Conservation (phyloP, 306 rosid species). For the Cercis canadensis region DNA sequence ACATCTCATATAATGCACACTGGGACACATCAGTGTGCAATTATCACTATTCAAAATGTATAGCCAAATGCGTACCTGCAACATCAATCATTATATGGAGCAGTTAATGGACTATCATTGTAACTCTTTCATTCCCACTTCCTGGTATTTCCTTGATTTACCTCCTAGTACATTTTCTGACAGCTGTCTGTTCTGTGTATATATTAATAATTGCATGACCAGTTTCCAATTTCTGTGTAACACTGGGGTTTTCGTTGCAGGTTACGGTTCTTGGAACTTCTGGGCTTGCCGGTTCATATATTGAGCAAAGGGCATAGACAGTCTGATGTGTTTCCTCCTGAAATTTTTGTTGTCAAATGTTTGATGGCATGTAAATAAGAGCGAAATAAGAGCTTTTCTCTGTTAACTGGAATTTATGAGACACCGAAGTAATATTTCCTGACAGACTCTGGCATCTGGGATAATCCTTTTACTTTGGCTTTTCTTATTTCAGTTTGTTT, state of each 20-base stretch:
- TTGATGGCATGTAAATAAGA: slow-evolving; percentile 61
- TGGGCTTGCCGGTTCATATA: slow-evolving; percentile 92
- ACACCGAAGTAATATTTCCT: slow-evolving; percentile 18
- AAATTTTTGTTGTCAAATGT: slow-evolving; percentile 37
- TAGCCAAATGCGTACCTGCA: slow-evolving; percentile 36
- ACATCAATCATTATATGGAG: background rate
- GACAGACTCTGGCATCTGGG: background rate
- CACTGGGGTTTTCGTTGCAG: slow-evolving; percentile 51
- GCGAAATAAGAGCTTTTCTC: slow-evolving; percentile 63
- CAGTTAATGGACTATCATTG: background rate
- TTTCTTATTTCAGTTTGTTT: slow-evolving; percentile 17
- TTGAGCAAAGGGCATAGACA: slow-evolving; percentile 82
- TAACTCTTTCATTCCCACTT: background rate
- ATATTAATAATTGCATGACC: background rate
- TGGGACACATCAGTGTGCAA: too few relatives aligned
- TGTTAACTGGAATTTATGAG: slow-evolving; percentile 37
- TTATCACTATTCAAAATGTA: background rate
- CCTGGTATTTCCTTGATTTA: background rate
- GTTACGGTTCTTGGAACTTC: slow-evolving; percentile 95
- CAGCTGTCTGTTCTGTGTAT: slow-evolving; percentile 13
- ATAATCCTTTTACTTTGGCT: slow-evolving; percentile 5
- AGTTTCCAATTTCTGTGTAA: slow-evolving; percentile 29
- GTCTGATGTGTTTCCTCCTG: slow-evolving; percentile 38
- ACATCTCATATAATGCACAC: too few relatives aligned
- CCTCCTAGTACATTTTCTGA: background rate